These are phyloP conservation scores for Ochromonas danica DNA, from an alignment of 108 stramenopile species.

Conservation along the genomic window DNA sequence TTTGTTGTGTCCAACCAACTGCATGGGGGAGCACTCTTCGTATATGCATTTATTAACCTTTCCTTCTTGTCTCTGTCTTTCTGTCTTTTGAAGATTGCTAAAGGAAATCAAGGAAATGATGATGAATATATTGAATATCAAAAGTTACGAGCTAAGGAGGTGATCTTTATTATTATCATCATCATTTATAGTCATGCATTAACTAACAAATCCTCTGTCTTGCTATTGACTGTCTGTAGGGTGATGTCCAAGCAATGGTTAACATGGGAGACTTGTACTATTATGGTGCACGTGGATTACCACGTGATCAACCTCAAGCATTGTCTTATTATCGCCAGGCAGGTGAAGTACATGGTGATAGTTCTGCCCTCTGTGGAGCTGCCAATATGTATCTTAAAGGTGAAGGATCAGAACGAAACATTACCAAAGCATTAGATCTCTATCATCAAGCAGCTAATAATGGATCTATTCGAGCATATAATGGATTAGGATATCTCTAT, in stretches of 20 bases:
- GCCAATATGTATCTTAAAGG: conserved; percentile 48
- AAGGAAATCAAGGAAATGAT: conserved; percentile 41
- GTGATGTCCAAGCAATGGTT: conserved; percentile 35
- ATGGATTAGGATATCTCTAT: conserved; percentile 50
- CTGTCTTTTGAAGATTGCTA: no score
- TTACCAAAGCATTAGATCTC: conserved; percentile 16
- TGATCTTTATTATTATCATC: background rate
- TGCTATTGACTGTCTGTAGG: background rate
- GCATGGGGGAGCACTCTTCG: no score
- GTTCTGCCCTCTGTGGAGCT: conserved; percentile 31
- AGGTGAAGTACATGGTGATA: conserved; percentile 38
- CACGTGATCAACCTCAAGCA: conserved; percentile 44
- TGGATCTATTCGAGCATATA: conserved; percentile 32
- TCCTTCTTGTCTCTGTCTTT: no score
- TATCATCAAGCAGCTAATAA: conserved; percentile 34
- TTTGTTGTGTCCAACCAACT: no score
- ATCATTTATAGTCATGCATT: background rate
- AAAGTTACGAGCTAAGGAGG: conserved; percentile 35
- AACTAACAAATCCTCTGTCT: background rate
- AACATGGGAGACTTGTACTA: conserved; percentile 46
- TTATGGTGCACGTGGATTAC: conserved; percentile 46
- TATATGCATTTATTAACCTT: no score
- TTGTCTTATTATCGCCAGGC: conserved; percentile 36
- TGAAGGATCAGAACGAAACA: conserved; percentile 41
- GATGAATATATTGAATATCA: conserved; percentile 39